Base-by-base conservation (phyloP, 371 early-diverging fungal species). In the Polyrhizophydium stewartii region DNA sequence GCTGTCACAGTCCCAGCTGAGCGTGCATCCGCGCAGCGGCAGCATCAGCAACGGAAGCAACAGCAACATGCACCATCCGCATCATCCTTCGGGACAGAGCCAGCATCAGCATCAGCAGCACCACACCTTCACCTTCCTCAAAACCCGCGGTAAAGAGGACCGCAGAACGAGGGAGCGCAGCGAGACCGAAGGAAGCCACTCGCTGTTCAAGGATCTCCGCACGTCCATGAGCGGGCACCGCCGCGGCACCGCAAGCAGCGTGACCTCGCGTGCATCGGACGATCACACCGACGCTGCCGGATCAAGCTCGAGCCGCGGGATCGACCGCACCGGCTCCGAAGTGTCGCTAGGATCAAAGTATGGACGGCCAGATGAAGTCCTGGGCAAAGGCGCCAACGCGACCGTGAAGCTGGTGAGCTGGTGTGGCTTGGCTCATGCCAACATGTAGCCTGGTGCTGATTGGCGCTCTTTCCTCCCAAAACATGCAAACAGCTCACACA, bases 301-400 rank as follows among this genome's bases (percentile, higher is more conserved):
- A 25, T 53, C 53, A 5, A 32, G 3, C 5, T 7, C 53, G 16
- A n/a, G 9, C 3, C 6, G n/a, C 5, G 53, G 24, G 10, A 50
- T 55, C 9, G 6, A 55, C 22, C 56, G 56, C n/a, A 7, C 56
- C 2, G 35, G 56, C 3, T 63, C 63, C 28, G 66, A 66, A 19
- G 27, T 58, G 3, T 56, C 56, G 5, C 51, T 74, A 63, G 40
- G 55, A 1, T 73, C 75, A 35, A 77, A 77, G 62, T 77, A 80
- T 61, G 76, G 75, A 28, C 67, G 64, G 40, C 41, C 68, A 21
- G 76, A 73, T 17, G 70, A 72, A 47, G 64, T 76, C 17, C 66
- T 97, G 25, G 98, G 97, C 2, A 86, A 89, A 66, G 98, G 98
- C 22, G 94, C 98, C 1, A 89, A 92, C 17, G 97, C 95, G 0